Base-by-base conservation (phyloP, 2,329 filamentous ascomycete species). In the Ramularia collo-cygni region DNA sequence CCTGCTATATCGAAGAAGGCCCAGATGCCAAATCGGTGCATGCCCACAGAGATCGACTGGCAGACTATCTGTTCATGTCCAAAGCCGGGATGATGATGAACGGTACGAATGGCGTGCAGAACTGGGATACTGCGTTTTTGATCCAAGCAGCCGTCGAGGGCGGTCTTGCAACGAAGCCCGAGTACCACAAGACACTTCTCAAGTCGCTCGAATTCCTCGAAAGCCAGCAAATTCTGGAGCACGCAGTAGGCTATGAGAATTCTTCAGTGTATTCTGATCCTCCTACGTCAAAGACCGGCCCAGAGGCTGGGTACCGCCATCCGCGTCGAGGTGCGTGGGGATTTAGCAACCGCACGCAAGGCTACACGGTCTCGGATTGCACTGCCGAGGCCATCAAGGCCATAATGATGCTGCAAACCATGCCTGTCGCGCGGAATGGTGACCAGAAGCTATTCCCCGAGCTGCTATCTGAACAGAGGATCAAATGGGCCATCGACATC, bases 101-200 rank as follows among this genome's bases (percentile, higher is more conserved):
- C 54, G 92, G 92, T 27, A 98, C 92, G 7, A 96, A 98, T 53
- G 92, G 92, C n/a, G 89, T 96, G 1, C 92, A 98, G 63, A 84
- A 81, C 49, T 98, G 92, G 92, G 92, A 98, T 59, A 98, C 92
- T 0, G 76, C 88, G 1, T 96, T 96, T 58, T 68, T 83, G 13
- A 86, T 95, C 24, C 88, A 95, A 62, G 82, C 85, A 1, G 77
- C 85, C 4, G 76, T 86, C 37, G 85, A 86, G 35, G 81, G 85
- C 5, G 87, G 85, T 0, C 74, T 95, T 17, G 81, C 83, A n/a
- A 68, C 80, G 19, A 79, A 93, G 34, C 71, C 79, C 9, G 79
- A 81, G 53, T 95, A 85, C 79, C 76, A 75, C 28, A 80, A 83
- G 0, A 93, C 95, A 84, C 73, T 98, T 18, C 73, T 72, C 6